phyloP scores from a whole-genome alignment of 176 grass and related monocot genomes.

The Carex littledalei region DNA sequence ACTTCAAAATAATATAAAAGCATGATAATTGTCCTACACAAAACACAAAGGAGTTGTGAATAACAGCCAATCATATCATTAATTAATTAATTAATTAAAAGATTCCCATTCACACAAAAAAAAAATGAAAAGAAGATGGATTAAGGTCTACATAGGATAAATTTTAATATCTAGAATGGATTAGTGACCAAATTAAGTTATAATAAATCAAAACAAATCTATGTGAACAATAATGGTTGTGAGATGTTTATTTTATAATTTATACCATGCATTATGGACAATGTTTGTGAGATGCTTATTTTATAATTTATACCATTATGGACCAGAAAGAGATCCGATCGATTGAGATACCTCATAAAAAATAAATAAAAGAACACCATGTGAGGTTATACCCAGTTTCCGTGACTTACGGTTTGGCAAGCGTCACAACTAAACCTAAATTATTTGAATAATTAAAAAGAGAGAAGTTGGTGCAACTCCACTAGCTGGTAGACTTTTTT shows the following conservation, averaged over 20 bases:
- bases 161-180: background rate
- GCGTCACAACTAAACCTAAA: background rate
- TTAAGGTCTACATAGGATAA: background rate
- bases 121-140: background rate
- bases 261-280: background rate
- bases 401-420: conserved; percentile 16
- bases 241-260: background rate
- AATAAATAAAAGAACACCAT: background rate
- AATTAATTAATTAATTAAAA: background rate
- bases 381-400: conserved; percentile 15
- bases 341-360: background rate
- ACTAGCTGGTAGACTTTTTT: conserved; percentile 5
- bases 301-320: background rate
- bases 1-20: background rate
- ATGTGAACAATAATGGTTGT: background rate
- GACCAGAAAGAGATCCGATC: too few species aligned
- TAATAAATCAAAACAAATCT: background rate
- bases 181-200: background rate
- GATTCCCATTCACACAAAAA: background rate
- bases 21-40: background rate
- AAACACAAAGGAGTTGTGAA: background rate
- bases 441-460: background rate
- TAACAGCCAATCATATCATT: background rate
- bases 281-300: background rate
- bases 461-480: conserved; percentile 11